Conservation (phyloP, 495 filamentous ascomycete genomes). For the Amorphotheca resinae region DNA sequence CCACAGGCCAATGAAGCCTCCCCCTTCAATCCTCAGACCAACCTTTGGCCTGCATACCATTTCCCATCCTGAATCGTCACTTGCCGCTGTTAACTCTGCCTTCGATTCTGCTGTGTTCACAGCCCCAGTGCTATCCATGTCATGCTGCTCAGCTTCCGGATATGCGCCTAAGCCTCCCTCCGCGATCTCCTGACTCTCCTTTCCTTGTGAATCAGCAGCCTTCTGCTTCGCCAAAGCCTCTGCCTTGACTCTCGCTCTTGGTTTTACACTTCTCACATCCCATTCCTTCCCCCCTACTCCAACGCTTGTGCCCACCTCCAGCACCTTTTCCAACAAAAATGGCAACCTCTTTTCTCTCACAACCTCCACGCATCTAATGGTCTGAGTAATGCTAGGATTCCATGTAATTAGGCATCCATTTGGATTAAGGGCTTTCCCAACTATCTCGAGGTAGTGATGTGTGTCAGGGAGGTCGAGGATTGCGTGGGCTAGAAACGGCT, state of each 20-base stretch:
- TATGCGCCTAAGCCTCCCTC: too few relatives aligned
- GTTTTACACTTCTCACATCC: conserved; percentile 48
- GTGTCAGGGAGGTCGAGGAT: conserved; percentile 60
- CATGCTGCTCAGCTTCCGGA: not conserved
- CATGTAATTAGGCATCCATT: conserved; percentile 57
- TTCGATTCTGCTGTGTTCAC: conserved; percentile 4
- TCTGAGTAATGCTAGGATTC: conserved; percentile 66
- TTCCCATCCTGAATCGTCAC: conserved; percentile 22
- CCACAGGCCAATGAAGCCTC: conserved; percentile 63
- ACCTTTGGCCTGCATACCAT: conserved; percentile 61
- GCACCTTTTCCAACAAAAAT: conserved; percentile 44
- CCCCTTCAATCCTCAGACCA: conserved; percentile 47
- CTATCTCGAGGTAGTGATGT: conserved; percentile 42
- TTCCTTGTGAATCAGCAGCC: too few relatives aligned
- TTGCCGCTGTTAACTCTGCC: not conserved
- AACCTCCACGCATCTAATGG: conserved; percentile 43
- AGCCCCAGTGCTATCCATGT: conserved; percentile 3
- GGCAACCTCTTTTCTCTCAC: conserved; percentile 39
- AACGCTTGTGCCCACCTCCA: conserved; percentile 49
- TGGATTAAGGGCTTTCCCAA: conserved; percentile 41
- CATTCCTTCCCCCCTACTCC: conserved; percentile 46
- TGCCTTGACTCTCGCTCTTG: conserved; percentile 26
- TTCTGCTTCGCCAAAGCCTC: conserved; percentile 8
- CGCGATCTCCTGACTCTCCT: conserved; percentile 2
- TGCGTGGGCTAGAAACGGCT: conserved; percentile 52